Evolutionary conservation across 306 rosid genomes (phyloP), one percentile per base, ranked within the genome.

Genomic region (Fragaria iinumae): DNA sequence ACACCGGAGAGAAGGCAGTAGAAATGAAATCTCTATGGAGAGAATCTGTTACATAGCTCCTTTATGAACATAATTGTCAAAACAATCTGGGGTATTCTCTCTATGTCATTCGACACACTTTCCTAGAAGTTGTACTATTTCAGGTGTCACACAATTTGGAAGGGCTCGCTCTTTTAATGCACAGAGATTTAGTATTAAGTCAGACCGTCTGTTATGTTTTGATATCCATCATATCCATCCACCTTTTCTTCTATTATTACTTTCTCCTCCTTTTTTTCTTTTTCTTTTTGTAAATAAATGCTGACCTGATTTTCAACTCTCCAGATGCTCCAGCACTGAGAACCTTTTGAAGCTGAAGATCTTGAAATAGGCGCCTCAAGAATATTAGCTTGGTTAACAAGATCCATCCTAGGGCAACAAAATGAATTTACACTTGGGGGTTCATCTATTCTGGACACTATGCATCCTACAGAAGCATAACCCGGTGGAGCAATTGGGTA

Each of bases 401-500:
- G 95, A 95, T 95, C 99, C 93, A 95, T 90, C 86, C 98, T 90
- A 32, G 97, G 99, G 84, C 99, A 95, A 86, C 97, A 95, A 83
- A 92, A 76, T 49, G 84, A 70, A 85, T 88, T 85, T 68, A 85
- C 59, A 66, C 66, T 63, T 63, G 99, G 99, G 56, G 97, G 85
- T 87, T 89, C 96, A 87, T 89, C 93, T 71, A 82, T 83, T 81
- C 76, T 89, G 69, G 99, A 82, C 84, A 95, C 96, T 71, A 89
- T 80, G 86, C 99, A 95, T 81, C 99, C 99, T 4, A 95, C 80
- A 84, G 97, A 90, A 83, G 94, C 97, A 90, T 90, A 95, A 84
- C 99, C 99, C 57, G 99, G 97, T 70, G 99, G 99, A 72, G 99
- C 96, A 83, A 83, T 77, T 45, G 99, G 99, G 79, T 90, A 92